Base-by-base conservation (phyloP, 352 stramenopile species). In the Globisporangium okanoganense region DNA sequence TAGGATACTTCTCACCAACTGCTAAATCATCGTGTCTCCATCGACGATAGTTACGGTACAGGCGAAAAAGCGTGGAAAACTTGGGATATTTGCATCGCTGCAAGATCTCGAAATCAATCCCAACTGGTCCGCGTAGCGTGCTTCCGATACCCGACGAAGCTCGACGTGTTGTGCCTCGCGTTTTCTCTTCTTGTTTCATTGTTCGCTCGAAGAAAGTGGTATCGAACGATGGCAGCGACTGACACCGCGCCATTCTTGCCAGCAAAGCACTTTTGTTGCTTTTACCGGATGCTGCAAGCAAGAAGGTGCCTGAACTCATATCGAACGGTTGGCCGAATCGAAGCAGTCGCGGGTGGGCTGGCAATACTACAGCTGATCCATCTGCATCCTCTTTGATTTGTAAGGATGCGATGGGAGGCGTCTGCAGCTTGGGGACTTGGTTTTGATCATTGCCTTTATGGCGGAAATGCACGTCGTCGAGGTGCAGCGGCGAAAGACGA, bases 61-160 rank as follows among this genome's bases (percentile, higher is more conserved):
- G 33, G 0, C 56, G 57, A 13, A 85, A 76, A 0, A 88, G 60
- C 0, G 66, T 53, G 0, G 73, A 76, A 29, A 84, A 78, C 20
- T 88, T 72, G 0, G 75, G 77, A 0, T 72, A 71, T 31, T 84
- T 71, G 22, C 65, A 85, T 0, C 70, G 66, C 47, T 88, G 76
- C 3, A 90, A 61, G 3, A 84, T 72, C 43, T 90, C 77, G 44
- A 87, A 90, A 35, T 84, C 72, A 22, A 90, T 76, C 3, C 68
- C 72, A 5, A 52, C 36, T 4, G 58, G 41, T 0, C 62, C 57
- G 0, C 69, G 62, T n/a, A 75, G 49, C 2, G 62, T 63, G n/a
- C 61, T 69, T 53, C 76, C 67, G 16, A 78, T 73, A 0, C 64
- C 67, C 2, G 40, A 60, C 7, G 61, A 35, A 2, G 52, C 53